phyloP scores from a whole-genome alignment of 345 rosid species.

The Angophora floribunda region DNA sequence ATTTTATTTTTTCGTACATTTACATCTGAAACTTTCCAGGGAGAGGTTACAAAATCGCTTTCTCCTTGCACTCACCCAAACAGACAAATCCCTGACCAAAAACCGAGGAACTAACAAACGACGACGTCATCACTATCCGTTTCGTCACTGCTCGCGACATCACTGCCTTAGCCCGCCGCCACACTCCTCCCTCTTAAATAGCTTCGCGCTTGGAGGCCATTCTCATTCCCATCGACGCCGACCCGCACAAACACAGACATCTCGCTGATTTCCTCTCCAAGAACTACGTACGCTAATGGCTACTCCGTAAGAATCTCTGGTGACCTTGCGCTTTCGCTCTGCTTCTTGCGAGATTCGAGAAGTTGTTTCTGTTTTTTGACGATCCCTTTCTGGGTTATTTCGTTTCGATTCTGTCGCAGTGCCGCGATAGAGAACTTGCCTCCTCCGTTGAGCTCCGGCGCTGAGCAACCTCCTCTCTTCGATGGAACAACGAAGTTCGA shows the following conservation, averaged over 20 bases:
- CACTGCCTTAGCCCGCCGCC: neutral
- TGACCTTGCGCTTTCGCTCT: neutral
- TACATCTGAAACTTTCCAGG: no score
- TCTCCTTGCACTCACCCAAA: no score
- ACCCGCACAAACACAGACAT: neutral
- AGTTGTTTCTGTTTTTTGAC: neutral
- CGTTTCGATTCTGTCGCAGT: neutral
- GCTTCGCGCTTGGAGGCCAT: neutral
- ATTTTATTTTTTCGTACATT: no score
- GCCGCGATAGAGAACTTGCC: constrained; percentile 38
- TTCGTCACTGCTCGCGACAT: constrained; percentile 1
- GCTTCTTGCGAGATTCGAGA: neutral
- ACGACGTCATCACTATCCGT: neutral
- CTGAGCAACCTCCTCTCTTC: constrained; percentile 61
- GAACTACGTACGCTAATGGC: constrained; percentile 9
- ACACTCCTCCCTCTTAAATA: neutral
- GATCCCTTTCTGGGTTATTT: neutral
- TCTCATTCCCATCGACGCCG: neutral
- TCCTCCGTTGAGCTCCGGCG: constrained; percentile 32
- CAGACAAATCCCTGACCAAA: no score
- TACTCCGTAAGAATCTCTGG: constrained; percentile 9
- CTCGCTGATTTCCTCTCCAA: neutral
- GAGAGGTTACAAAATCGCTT: no score
- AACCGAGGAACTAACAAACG: no score
- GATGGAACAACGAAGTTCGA: constrained; percentile 70